Evolutionary conservation across 345 rosid genomes (phyloP).

Genomic region (Adansonia digitata): DNA sequence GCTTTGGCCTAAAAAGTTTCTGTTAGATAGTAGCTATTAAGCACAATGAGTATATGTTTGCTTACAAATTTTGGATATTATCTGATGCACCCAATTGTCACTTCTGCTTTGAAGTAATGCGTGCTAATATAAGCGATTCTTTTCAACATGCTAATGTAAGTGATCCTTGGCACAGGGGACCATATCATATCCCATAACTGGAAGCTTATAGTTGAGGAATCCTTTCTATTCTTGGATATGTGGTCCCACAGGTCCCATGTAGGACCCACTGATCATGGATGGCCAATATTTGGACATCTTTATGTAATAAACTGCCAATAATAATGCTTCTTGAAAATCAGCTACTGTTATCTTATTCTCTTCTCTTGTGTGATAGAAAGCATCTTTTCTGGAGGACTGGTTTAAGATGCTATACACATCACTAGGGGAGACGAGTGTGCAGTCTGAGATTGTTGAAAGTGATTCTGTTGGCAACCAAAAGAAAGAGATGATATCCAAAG

Average conservation of each 20-base stretch:
- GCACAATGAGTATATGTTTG: too few species aligned
- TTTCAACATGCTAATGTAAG: not conserved
- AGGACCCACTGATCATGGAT: not conserved
- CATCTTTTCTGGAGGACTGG: constrained; percentile 81
- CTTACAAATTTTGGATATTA: not conserved
- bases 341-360: not conserved
- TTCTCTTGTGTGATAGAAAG: constrained; percentile 40
- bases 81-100: too few species aligned
- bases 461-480: constrained; percentile 45
- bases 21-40: not conserved
- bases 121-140: too few species aligned
- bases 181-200: not conserved
- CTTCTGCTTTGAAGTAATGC: not conserved
- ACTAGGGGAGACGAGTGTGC: constrained; percentile 32
- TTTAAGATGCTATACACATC: constrained; percentile 59
- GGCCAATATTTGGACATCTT: not conserved
- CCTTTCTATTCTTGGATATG: not conserved
- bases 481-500: constrained; percentile 66
- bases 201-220: not conserved
- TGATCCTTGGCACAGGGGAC: not conserved
- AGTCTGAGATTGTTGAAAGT: constrained; percentile 24
- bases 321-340: not conserved
- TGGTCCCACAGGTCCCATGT: not conserved
- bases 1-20: not conserved
- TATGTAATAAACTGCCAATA: not conserved